Conservation (phyloP, 352 stramenopile genomes). For the Globisporangium parvum region DNA sequence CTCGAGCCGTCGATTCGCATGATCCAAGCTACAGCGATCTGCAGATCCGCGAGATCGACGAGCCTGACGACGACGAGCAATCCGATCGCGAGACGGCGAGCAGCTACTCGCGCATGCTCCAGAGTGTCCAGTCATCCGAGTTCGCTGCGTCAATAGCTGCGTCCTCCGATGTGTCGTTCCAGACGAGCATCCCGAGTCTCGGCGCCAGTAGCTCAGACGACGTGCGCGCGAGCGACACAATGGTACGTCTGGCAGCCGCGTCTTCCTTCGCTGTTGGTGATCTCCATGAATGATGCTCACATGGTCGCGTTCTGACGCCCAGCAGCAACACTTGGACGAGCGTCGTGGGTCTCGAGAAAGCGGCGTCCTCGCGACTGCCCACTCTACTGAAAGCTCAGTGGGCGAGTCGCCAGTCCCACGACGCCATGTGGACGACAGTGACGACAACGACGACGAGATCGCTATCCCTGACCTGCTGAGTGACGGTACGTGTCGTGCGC, state of each 20-base stretch:
- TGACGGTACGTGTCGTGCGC: no score
- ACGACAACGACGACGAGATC: not conserved
- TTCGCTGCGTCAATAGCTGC: conserved; percentile 24
- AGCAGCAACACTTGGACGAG: no score
- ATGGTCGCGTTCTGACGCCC: no score
- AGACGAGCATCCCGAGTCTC: conserved; percentile 36
- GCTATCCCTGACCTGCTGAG: conserved; percentile 1
- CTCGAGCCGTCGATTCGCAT: not conserved
- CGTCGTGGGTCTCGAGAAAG: no score
- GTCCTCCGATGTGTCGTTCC: conserved; percentile 44
- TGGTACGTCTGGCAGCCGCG: not conserved
- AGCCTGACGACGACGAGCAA: not conserved
- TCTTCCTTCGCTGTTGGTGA: no score
- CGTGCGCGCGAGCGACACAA: not conserved
- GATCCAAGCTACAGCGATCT: not conserved
- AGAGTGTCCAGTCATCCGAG: conserved; percentile 4
- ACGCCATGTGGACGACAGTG: not conserved
- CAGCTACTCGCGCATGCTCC: not conserved
- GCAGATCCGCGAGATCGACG: not conserved
- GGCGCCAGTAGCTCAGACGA: conserved; percentile 12
- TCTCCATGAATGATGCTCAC: no score
- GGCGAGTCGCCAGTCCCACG: not conserved
- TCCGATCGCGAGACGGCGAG: not conserved
- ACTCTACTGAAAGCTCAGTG: conserved; percentile 1
- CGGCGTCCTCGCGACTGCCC: not conserved